A percentile compares a stretch with the other conserved stretches of the same genome.
These are phyloP conservation scores for Lipomyces mesembrius DNA, from an alignment of 805 yeast species.

Conservation along the genomic window DNA sequence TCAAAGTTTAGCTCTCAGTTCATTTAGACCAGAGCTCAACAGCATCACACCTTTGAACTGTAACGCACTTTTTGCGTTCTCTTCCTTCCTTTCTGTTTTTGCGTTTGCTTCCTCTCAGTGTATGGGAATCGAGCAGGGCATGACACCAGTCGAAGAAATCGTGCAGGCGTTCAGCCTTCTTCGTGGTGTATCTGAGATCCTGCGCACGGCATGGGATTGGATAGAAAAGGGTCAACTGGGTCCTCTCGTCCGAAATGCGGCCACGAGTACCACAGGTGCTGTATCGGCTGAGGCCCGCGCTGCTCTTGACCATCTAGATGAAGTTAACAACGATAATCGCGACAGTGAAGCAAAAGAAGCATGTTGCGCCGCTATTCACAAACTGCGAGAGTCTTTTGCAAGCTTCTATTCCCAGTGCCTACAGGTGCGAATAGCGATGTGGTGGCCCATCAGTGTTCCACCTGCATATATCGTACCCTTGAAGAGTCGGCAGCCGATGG, in stretches of 20 bases:
- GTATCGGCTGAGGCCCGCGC: neutral
- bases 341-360: neutral
- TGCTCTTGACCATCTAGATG: neutral
- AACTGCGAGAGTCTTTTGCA: neutral
- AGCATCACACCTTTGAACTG: neutral
- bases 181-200: neutral
- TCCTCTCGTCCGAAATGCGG: neutral
- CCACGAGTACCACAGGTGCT: neutral
- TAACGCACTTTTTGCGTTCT: neutral
- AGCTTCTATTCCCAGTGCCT: neutral
- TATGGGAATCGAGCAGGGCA: neutral
- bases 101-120: neutral
- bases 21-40: neutral
- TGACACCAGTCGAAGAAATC: neutral
- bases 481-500: constrained; percentile 6
- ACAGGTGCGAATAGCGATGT: neutral
- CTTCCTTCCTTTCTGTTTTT: neutral
- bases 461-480: neutral
- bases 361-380: neutral
- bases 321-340: neutral
- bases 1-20: neutral
- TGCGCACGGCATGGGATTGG: neutral
- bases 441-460: neutral
- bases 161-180: neutral
- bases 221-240: neutral